Evolutionary conservation across 306 rosid species (phyloP).

Genomic region (Delonix regia): DNA sequence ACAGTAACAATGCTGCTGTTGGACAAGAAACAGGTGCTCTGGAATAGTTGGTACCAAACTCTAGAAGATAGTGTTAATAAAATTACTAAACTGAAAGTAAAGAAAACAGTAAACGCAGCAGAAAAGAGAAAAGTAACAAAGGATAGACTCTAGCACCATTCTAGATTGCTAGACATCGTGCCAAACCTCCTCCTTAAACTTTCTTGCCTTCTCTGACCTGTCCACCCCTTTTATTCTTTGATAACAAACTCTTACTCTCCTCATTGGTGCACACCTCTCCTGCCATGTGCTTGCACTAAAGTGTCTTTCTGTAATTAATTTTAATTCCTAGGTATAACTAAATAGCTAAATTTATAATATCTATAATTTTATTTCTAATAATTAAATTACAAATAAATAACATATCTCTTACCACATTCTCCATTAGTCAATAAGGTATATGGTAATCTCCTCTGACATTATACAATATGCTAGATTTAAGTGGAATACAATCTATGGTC

Average conservation of each 20-base stretch:
- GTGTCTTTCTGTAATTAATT: too few relatives aligned
- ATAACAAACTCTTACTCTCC: too few relatives aligned
- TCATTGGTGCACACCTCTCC: too few relatives aligned
- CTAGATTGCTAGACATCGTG: neutral
- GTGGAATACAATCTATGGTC: neutral
- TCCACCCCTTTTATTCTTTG: too few relatives aligned
- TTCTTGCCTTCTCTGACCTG: neutral
- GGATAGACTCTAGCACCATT: neutral
- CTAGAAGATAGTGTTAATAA: neutral
- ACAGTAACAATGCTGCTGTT: slow-evolving; percentile 94
- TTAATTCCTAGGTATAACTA: too few relatives aligned
- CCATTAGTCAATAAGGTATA: too few relatives aligned
- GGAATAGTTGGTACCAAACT: slow-evolving; percentile 38
- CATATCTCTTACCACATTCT: too few relatives aligned
- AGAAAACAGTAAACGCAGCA: neutral
- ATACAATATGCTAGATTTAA: neutral
- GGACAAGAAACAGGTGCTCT: slow-evolving; percentile 99
- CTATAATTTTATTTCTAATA: too few relatives aligned
- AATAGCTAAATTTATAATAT: too few relatives aligned
- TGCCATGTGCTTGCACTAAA: too few relatives aligned
- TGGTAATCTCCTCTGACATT: too few relatives aligned
- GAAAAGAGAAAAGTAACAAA: slow-evolving; percentile 2
- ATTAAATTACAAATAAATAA: too few relatives aligned
- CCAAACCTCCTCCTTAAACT: neutral
- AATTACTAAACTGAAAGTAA: neutral